A percentile compares a stretch with the other conserved stretches of the same genome.
Conservation (phyloP, 2,329 filamentous ascomycete species). For the Dactylellina sp. region DNA sequence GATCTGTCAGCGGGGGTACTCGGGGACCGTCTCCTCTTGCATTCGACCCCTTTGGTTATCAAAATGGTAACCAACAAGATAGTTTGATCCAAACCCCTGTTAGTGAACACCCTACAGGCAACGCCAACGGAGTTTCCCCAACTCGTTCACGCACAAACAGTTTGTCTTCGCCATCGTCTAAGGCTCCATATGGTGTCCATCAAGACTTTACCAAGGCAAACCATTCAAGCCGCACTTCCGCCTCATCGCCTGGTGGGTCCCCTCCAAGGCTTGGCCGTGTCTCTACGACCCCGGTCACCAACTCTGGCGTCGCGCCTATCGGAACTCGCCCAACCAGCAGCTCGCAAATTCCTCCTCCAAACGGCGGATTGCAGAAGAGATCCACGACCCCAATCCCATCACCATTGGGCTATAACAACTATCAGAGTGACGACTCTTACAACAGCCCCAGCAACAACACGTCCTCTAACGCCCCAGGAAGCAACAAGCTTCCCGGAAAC, state of each 20-base stretch:
- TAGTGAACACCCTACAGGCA: conserved; percentile 61
- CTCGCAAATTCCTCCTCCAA: conserved; percentile 70
- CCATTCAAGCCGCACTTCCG: conserved; percentile 81
- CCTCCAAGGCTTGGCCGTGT: conserved; percentile 77
- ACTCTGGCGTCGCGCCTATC: conserved; percentile 84
- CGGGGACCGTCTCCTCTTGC: conserved; percentile 60
- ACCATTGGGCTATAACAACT: conserved; percentile 80
- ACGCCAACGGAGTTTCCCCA: conserved; percentile 59
- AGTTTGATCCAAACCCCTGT: conserved; percentile 58
- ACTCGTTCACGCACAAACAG: conserved; percentile 81
- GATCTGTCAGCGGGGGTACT: conserved; percentile 62
- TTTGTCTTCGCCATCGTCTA: conserved; percentile 83
- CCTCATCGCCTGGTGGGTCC: conserved; percentile 85
- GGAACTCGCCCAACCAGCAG: conserved; percentile 79
- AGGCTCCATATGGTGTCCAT: conserved; percentile 63
- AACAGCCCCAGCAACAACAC: conserved; percentile 64
- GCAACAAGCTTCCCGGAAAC: conserved; percentile 57
- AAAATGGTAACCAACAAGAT: conserved; percentile 55
- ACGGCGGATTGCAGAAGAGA: conserved; percentile 75
- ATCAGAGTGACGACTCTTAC: conserved; percentile 67
- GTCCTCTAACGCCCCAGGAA: conserved; percentile 62
- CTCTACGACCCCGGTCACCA: conserved; percentile 69
- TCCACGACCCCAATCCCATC: conserved; percentile 92
- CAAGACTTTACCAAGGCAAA: conserved; percentile 62
- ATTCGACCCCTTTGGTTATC: conserved; percentile 60